Base-by-base conservation (phyloP, 495 filamentous ascomycete species). In the Penicillium longicatenatum region DNA sequence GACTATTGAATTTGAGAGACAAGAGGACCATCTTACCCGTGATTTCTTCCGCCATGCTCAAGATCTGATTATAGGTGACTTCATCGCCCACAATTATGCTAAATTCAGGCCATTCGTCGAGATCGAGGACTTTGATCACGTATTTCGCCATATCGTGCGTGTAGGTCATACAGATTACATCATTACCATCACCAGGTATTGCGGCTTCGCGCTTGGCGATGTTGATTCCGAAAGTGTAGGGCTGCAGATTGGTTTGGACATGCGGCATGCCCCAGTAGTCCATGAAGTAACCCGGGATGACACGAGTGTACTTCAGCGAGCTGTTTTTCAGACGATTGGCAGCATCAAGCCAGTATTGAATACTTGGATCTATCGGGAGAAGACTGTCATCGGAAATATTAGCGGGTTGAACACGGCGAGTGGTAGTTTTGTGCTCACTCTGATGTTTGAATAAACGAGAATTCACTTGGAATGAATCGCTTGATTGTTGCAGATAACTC, bases 231-330 rank as follows among this genome's bases (percentile, higher is more conserved):
- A 83, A 68, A 1, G 67, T 66, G 8, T 67, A 65, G 3, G 73
- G 78, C 6, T 64, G 54, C 8, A 76, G 63, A 58, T 82, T 65
- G 21, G 77, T 79, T 56, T 65, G 58, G 44, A 78, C 58, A 30
- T 69, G 51, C 19, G 79, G 81, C 68, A 81, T 74, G 30, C 75
- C 78, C 66, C 69, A 84, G 62, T 82, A 84, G 60, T 86, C 81
- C 67, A 83, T 75, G 58, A 84, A 84, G 62, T 75, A 78, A 3
- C 81, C 83, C 24, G 73, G 78, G 37, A 73, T 67, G 31, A 84
- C 70, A 6, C 69, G 63, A 29, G 82, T 86, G 45, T 68, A 81
- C 55, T 83, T 68, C 17, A 85, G 73, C 21, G 61, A 53, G 11
- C 64, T 54, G 1, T 58, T 30, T 31, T 68, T 58, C 5, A 76